Conservation (phyloP, 306 rosid genomes). For the Parietaria judaica region DNA sequence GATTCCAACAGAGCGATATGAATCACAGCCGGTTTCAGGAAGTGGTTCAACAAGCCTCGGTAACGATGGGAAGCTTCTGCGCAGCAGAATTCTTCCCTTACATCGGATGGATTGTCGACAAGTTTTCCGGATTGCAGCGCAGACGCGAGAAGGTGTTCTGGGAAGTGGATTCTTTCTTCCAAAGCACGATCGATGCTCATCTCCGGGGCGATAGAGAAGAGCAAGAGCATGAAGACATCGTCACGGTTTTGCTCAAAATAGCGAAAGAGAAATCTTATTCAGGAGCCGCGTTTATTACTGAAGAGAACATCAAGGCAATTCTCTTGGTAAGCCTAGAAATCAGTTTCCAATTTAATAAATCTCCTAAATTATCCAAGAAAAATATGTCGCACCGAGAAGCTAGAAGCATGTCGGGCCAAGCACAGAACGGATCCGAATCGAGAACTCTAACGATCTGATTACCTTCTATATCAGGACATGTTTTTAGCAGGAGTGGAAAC, state of each 20-base stretch:
- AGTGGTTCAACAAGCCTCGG: conserved; percentile 31
- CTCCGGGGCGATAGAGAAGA: conserved; percentile 4
- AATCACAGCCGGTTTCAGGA: conserved; percentile 24
- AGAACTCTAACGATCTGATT: too few species aligned
- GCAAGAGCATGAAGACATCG: conserved; percentile 20
- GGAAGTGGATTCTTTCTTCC: conserved; percentile 34
- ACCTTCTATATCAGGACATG: conserved; percentile 2
- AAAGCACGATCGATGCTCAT: conserved; percentile 28
- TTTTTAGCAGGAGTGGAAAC: conserved; percentile 8
- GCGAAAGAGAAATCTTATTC: conserved; percentile 2
- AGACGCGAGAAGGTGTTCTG: conserved; percentile 25
- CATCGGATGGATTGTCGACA: conserved; percentile 48
- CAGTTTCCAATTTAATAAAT: too few species aligned
- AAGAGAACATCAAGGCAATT: conserved; percentile 32
- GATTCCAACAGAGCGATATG: conserved; percentile 15
- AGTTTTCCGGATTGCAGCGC: conserved; percentile 20
- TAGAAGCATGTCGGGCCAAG: too few species aligned
- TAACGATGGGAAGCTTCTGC: conserved; percentile 17
- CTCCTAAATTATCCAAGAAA: too few species aligned
- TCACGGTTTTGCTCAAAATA: conserved; percentile 20
- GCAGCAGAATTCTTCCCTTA: conserved; percentile 33
- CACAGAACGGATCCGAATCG: too few species aligned
- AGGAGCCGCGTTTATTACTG: background rate
- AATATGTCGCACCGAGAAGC: too few species aligned
- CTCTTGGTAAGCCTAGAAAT: conserved; percentile 22